These are phyloP conservation scores for Apiotrichum sp. DNA, from an alignment of 1,284 basidiomycete species.

Conservation along the genomic window DNA sequence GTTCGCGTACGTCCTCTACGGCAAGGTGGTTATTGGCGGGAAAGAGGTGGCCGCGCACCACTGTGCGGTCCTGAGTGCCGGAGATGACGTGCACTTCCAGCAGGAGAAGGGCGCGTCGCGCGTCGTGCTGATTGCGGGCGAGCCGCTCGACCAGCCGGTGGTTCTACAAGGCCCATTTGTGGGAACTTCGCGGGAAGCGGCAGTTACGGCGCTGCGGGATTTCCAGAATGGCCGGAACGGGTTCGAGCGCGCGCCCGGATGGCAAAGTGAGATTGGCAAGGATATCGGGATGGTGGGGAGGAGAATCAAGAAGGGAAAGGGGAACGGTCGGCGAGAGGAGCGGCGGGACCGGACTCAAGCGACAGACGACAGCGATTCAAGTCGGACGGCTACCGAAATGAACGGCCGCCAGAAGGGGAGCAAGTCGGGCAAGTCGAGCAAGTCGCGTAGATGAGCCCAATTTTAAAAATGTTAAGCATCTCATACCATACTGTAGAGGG, in stretches of 20 bases:
- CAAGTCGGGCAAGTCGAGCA: too few species aligned
- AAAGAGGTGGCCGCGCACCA: slow-evolving; percentile 57
- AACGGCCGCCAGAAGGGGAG: too few species aligned
- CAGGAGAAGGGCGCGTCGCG: slow-evolving; percentile 42
- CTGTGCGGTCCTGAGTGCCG: slow-evolving; percentile 56
- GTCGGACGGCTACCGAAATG: too few species aligned
- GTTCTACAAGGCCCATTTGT: slow-evolving; percentile 60
- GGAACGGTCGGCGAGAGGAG: too few species aligned
- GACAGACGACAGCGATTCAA: too few species aligned
- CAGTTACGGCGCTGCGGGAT: slow-evolving; percentile 74
- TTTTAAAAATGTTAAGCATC: too few species aligned
- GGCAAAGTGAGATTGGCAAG: slow-evolving; percentile 73
- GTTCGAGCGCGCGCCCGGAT: slow-evolving; percentile 81
- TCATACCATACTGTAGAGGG: too few species aligned
- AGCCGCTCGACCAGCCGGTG: slow-evolving; percentile 82
- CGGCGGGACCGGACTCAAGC: too few species aligned
- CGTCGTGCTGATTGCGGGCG: slow-evolving; percentile 71
- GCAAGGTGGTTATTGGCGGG: slow-evolving; percentile 55
- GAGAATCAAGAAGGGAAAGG: background rate
- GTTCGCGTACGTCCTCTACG: slow-evolving; percentile 66
- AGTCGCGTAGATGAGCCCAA: too few species aligned
- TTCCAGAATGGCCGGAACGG: slow-evolving; percentile 75
- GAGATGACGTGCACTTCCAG: slow-evolving; percentile 40
- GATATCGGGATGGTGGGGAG: background rate
- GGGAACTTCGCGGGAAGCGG: slow-evolving; percentile 71